Percentiles rank a stretch among this genome's conserved stretches.
phyloP scores from a whole-genome alignment of 495 filamentous ascomycete species.

The Xylona heveae region DNA sequence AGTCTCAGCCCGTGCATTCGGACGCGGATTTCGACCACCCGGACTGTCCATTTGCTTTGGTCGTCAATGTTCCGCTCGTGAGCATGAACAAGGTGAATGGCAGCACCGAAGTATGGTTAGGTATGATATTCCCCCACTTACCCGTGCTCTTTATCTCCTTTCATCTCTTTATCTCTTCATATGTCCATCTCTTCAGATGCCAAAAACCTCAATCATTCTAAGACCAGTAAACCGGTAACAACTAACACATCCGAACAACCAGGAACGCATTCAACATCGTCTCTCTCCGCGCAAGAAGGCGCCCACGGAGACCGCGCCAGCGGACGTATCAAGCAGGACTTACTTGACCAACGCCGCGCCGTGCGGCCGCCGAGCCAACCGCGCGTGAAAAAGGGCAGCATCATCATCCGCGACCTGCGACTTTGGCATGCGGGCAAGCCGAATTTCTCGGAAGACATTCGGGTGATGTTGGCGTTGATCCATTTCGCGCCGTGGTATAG shows the following conservation, averaged over 20 bases:
- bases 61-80: conserved; percentile 31
- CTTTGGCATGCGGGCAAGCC: conserved; percentile 42
- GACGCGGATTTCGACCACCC: conserved; percentile 37
- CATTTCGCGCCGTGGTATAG: conserved; percentile 14
- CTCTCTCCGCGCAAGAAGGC: conserved; percentile 25
- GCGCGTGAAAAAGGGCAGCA: conserved; percentile 25
- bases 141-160: no score
- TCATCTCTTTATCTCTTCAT: no score
- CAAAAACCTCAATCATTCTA: conserved; percentile 11
- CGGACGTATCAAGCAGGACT: conserved; percentile 21
- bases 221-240: no score
- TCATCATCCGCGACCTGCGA: conserved; percentile 31
- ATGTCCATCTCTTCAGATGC: no score
- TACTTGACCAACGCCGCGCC: conserved; percentile 19
- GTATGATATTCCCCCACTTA: no score
- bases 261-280: no score
- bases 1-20: conserved; percentile 29
- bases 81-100: conserved; percentile 31
- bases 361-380: conserved; percentile 26
- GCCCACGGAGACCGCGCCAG: conserved; percentile 25
- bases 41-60: conserved; percentile 27
- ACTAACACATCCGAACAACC: no score
- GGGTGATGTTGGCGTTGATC: conserved; percentile 38
- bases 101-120: conserved; percentile 37
- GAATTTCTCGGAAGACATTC: conserved; percentile 22